Evolutionary conservation across 2,329 filamentous ascomycete genomes (phyloP).

Genomic region (Xylariomycetidae sp.): DNA sequence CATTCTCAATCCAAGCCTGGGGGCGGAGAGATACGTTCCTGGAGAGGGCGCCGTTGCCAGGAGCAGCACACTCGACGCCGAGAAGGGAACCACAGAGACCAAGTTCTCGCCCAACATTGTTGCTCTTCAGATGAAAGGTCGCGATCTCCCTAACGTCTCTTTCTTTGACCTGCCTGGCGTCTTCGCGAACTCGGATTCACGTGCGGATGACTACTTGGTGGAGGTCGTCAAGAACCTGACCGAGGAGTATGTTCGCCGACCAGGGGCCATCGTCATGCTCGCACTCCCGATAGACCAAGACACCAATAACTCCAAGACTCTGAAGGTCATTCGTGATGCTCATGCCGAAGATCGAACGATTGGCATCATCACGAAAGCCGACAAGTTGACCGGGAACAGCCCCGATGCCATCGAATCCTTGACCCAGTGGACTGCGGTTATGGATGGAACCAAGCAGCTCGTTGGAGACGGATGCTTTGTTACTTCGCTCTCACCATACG

Average conservation of each 20-base stretch:
- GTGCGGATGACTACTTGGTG: slow-evolving; percentile 59
- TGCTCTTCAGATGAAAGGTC: slow-evolving; percentile 63
- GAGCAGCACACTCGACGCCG: slow-evolving; percentile 30
- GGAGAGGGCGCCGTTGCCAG: slow-evolving; percentile 31
- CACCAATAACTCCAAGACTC: slow-evolving; percentile 64
- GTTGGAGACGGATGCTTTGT: slow-evolving; percentile 69
- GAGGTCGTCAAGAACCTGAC: slow-evolving; percentile 64
- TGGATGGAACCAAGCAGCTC: slow-evolving; percentile 51
- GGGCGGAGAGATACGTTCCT: slow-evolving; percentile 46
- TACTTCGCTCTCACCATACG: slow-evolving; percentile 56
- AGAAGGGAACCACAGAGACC: slow-evolving; percentile 40
- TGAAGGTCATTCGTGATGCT: slow-evolving; percentile 51
- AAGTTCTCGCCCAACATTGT: slow-evolving; percentile 79
- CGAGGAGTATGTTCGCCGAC: slow-evolving; percentile 57
- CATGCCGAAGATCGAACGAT: slow-evolving; percentile 53
- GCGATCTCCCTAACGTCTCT: slow-evolving; percentile 61
- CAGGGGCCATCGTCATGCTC: slow-evolving; percentile 68
- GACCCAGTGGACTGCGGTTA: slow-evolving; percentile 48
- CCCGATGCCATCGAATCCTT: slow-evolving; percentile 30
- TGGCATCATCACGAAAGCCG: slow-evolving; percentile 77
- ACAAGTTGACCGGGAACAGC: slow-evolving; percentile 50
- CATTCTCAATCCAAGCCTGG: slow-evolving; percentile 57
- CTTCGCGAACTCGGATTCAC: slow-evolving; percentile 59
- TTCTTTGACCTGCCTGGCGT: slow-evolving; percentile 82
- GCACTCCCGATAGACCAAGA: slow-evolving; percentile 71